Percentiles rank a stretch among this genome's conserved stretches.
Evolutionary conservation across 768 basidiomycete species (phyloP).

Genomic region (Auricularia cornea): DNA sequence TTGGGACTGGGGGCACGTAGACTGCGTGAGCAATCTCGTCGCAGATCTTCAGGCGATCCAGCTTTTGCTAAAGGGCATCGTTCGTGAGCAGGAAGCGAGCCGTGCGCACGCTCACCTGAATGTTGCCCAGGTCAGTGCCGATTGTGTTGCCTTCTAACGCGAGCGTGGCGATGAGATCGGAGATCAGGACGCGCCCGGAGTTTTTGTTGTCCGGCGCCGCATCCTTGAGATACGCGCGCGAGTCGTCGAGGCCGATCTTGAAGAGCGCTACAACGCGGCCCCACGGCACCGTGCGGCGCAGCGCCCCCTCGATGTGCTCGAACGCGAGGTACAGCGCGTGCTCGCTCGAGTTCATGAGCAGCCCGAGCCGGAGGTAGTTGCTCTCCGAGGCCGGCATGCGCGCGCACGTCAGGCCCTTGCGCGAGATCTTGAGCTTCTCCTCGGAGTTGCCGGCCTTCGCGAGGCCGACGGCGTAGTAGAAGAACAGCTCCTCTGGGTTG

Average conservation of each 20-base stretch:
- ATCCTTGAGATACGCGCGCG: slow-evolving; percentile 42
- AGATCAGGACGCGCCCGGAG: slow-evolving; percentile 51
- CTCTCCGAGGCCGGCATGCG: slow-evolving; percentile 58
- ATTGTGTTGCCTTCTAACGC: slow-evolving; percentile 43
- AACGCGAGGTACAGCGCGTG: slow-evolving; percentile 53
- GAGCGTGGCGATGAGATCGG: slow-evolving; percentile 50
- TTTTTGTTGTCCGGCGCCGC: slow-evolving; percentile 57
- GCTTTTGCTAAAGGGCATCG: not conserved
- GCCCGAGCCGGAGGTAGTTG: slow-evolving; percentile 48
- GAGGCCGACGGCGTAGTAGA: slow-evolving; percentile 53
- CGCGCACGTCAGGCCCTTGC: not conserved
- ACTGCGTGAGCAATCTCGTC: slow-evolving; percentile 45
- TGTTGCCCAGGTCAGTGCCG: slow-evolving; percentile 39
- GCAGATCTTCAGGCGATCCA: slow-evolving; percentile 36
- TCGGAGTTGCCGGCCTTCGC: slow-evolving; percentile 27
- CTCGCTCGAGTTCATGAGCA: slow-evolving; percentile 55
- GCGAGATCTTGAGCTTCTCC: not conserved
- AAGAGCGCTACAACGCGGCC: slow-evolving; percentile 56
- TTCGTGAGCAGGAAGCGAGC: not conserved
- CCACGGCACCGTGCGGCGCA: slow-evolving; percentile 29
- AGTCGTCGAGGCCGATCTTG: slow-evolving; percentile 51
- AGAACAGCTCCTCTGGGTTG: slow-evolving; percentile 53
- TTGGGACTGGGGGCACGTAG: slow-evolving; percentile 34
- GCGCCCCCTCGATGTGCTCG: not conserved
- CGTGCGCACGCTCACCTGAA: slow-evolving; percentile 34